Evolutionary conservation across 164 flowering plant species (phyloP).

Genomic region (Akebia trifoliata): DNA sequence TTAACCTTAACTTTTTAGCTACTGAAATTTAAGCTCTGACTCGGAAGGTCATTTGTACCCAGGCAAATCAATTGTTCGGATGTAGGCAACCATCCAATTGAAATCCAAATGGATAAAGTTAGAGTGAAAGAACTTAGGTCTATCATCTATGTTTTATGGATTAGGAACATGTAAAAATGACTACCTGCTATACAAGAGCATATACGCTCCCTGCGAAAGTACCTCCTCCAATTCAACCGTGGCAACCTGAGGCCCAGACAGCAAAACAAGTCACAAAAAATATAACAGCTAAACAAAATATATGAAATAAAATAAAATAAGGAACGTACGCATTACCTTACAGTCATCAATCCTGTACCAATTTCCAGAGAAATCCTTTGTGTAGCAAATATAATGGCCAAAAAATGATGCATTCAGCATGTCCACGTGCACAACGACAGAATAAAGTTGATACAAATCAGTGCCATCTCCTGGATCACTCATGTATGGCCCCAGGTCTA

Average conservation of each 20-base stretch:
- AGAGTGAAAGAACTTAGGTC: no score
- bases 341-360: constrained; percentile 94
- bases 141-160: not conserved
- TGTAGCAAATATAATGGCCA: constrained; percentile 93
- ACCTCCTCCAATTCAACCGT: constrained; percentile 85
- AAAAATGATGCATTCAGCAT: constrained; percentile 97
- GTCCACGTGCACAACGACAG: constrained; percentile 92
- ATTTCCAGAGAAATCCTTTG: constrained; percentile 66
- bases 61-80: no score
- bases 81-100: not conserved
- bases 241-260: constrained; percentile 21
- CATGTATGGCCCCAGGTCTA: constrained; percentile 85
- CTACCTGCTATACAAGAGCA: constrained; percentile 93
- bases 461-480: constrained; percentile 54
- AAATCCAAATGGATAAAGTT: not conserved
- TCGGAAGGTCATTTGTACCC: no score
- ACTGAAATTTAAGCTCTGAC: no score
- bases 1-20: no score
- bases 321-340: constrained; percentile 60
- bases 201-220: constrained; percentile 90
- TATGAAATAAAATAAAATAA: not conserved
- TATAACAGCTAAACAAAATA: not conserved
- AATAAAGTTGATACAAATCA: constrained; percentile 76
- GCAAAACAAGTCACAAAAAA: no score
- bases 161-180: not conserved